Percentiles rank a stretch among this genome's conserved stretches.
phyloP scores from a whole-genome alignment of 2,329 filamentous ascomycete genomes.

The Diaporthe nobilis region DNA sequence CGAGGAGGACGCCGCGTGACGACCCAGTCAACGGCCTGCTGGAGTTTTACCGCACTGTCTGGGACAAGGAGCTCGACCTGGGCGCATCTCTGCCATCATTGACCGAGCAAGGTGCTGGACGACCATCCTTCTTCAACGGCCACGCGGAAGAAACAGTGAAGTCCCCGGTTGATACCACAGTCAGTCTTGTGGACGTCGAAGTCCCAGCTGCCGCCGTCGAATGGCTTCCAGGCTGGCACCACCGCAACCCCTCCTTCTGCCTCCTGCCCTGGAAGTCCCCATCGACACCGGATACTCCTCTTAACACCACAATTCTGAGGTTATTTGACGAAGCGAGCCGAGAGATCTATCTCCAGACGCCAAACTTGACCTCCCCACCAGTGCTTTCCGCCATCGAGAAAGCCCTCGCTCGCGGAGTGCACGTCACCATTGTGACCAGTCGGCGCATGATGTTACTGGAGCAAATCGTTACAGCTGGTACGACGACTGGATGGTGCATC shows the following conservation, averaged over 20 bases:
- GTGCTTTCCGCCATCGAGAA: slow-evolving; percentile 73
- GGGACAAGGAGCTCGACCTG: slow-evolving; percentile 61
- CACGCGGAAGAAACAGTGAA: slow-evolving; percentile 42
- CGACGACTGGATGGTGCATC: slow-evolving; percentile 77
- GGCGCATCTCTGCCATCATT: not conserved
- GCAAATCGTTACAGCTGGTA: slow-evolving; percentile 84
- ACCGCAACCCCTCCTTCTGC: slow-evolving; percentile 75
- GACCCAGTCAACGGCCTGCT: slow-evolving; percentile 73
- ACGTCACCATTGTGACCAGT: slow-evolving; percentile 78
- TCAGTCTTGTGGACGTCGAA: slow-evolving; percentile 58
- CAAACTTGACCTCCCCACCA: slow-evolving; percentile 80
- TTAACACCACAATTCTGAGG: slow-evolving; percentile 75
- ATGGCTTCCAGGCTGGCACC: slow-evolving; percentile 82
- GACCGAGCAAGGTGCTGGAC: not conserved
- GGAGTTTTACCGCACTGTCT: slow-evolving; percentile 78
- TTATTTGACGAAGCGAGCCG: slow-evolving; percentile 70
- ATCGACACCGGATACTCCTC: slow-evolving; percentile 72
- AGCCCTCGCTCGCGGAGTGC: slow-evolving; percentile 75
- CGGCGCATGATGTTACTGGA: slow-evolving; percentile 82
- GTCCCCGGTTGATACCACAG: slow-evolving; percentile 37
- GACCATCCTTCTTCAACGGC: slow-evolving; percentile 35
- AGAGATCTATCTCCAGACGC: slow-evolving; percentile 79
- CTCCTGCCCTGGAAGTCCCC: slow-evolving; percentile 69
- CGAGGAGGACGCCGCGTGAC: slow-evolving; percentile 55
- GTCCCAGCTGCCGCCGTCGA: slow-evolving; percentile 26